Percentiles rank a stretch among this genome's conserved stretches.
These are phyloP conservation scores for Stylonectria norvegica DNA, from an alignment of 2,329 filamentous ascomycete species.

Conservation along the genomic window DNA sequence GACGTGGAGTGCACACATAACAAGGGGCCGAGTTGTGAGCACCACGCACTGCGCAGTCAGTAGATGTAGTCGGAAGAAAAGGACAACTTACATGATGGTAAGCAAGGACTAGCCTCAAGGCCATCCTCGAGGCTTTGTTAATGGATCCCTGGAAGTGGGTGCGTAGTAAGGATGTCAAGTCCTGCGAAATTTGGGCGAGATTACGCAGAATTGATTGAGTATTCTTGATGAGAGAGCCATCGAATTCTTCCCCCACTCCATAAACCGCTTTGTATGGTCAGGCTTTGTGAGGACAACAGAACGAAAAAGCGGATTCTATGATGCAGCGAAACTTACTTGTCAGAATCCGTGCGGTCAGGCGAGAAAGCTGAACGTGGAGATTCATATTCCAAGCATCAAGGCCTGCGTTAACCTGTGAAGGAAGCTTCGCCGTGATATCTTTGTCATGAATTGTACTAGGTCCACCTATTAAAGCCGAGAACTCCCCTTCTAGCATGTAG, in stretches of 20 bases:
- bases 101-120: conserved; percentile 23
- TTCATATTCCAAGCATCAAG: conserved; percentile 24
- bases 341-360: conserved; percentile 22
- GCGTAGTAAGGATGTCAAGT: conserved; percentile 24
- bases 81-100: conserved; percentile 22
- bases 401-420: conserved; percentile 27
- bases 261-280: conserved; percentile 17
- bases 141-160: conserved; percentile 29
- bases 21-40: conserved; percentile 28
- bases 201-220: conserved; percentile 28
- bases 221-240: conserved; percentile 26
- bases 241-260: conserved; percentile 28
- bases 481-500: conserved; percentile 29
- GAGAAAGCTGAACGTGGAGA: conserved; percentile 25
- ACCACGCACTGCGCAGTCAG: conserved; percentile 22
- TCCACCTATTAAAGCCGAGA: conserved; percentile 26
- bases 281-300: not conserved
- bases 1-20: conserved; percentile 33
- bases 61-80: conserved; percentile 1
- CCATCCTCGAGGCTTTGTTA: conserved; percentile 27
- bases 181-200: conserved; percentile 25
- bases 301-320: not conserved
- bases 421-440: conserved; percentile 29
- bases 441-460: conserved; percentile 29
- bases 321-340: conserved; percentile 14